phyloP scores from a whole-genome alignment of 768 basidiomycete genomes.

The Boletellus sp. region DNA sequence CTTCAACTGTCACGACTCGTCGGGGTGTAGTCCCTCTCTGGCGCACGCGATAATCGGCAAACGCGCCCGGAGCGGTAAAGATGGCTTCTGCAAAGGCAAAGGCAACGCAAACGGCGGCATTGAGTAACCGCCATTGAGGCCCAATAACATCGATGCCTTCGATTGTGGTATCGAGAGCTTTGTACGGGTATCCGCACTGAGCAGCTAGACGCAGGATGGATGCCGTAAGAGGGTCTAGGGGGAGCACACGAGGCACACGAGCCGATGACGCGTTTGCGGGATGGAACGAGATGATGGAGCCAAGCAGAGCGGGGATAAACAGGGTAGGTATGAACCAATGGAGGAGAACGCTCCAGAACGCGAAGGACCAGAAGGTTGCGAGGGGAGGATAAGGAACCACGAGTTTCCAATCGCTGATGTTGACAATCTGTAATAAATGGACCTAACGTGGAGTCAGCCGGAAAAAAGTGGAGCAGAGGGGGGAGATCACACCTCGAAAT shows the following conservation, averaged over 20 bases:
- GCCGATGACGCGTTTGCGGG: slow-evolving; percentile 33
- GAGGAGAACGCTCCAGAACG: slow-evolving; percentile 52
- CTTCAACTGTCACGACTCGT: slow-evolving; percentile 21
- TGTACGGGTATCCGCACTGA: slow-evolving; percentile 56
- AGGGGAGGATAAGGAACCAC: slow-evolving; percentile 49
- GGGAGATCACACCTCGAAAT: slow-evolving; percentile 34
- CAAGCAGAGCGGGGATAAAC: slow-evolving; percentile 53
- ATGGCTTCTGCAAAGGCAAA: slow-evolving; percentile 71
- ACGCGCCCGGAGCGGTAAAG: slow-evolving; percentile 41
- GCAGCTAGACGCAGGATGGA: slow-evolving; percentile 62
- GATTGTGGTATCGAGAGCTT: slow-evolving; percentile 13
- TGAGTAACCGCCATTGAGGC: slow-evolving; percentile 50
- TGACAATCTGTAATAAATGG: slow-evolving; percentile 9
- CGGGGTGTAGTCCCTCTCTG: slow-evolving; percentile 21
- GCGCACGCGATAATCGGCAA: slow-evolving; percentile 28
- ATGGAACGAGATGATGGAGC: slow-evolving; percentile 60
- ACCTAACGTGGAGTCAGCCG: slow-evolving; percentile 14
- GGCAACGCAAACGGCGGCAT: slow-evolving; percentile 52
- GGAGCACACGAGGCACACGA: slow-evolving; percentile 20
- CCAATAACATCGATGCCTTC: slow-evolving; percentile 54
- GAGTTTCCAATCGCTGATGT: slow-evolving; percentile 12
- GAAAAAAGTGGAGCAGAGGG: neutral
- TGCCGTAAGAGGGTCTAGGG: slow-evolving; percentile 61
- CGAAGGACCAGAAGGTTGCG: slow-evolving; percentile 39
- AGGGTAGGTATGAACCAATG: slow-evolving; percentile 65